Percentiles rank a stretch among this genome's conserved stretches.
Evolutionary conservation across 2,329 filamentous ascomycete genomes (phyloP).

Genomic region (Sclerotinia sclerotiorum): DNA sequence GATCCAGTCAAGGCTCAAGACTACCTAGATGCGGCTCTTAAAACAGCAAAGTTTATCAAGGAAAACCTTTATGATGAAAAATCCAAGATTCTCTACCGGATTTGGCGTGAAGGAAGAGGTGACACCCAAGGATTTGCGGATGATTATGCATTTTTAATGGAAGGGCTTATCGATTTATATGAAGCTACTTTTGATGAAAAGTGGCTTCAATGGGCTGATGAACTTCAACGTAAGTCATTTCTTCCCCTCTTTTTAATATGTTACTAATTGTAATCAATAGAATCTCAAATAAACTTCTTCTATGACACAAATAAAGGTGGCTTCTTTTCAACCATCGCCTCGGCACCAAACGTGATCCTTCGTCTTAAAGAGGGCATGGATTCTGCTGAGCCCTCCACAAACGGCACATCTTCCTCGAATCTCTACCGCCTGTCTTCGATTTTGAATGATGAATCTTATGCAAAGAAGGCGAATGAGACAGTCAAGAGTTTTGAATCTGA

Average conservation of each 20-base stretch:
- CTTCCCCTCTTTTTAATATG: background rate
- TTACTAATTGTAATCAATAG: slow-evolving; percentile 43
- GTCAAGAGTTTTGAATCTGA: slow-evolving; percentile 87
- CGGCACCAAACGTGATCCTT: slow-evolving; percentile 70
- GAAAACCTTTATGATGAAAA: slow-evolving; percentile 68
- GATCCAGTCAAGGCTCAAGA: slow-evolving; percentile 56
- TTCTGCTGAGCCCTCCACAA: slow-evolving; percentile 83
- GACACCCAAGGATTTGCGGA: slow-evolving; percentile 78
- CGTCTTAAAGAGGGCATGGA: slow-evolving; percentile 96
- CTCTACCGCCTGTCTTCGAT: slow-evolving; percentile 76
- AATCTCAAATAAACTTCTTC: slow-evolving; percentile 73
- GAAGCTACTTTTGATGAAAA: slow-evolving; percentile 74
- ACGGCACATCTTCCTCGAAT: slow-evolving; percentile 83
- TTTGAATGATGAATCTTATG: slow-evolving; percentile 65
- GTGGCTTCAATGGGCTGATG: slow-evolving; percentile 78
- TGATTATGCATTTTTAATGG: slow-evolving; percentile 88
- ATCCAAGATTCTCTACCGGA: slow-evolving; percentile 65
- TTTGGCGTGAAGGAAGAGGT: slow-evolving; percentile 67
- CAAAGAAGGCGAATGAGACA: slow-evolving; percentile 66
- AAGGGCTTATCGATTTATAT: slow-evolving; percentile 80
- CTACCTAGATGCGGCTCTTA: slow-evolving; percentile 66
- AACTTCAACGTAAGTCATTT: slow-evolving; percentile 63
- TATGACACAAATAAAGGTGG: slow-evolving; percentile 61
- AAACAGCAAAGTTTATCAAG: slow-evolving; percentile 71
- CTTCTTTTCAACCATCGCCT: slow-evolving; percentile 69